A percentile compares a stretch with the other conserved stretches of the same genome.
phyloP scores from a whole-genome alignment of 768 basidiomycete species.

The Russula emetica region DNA sequence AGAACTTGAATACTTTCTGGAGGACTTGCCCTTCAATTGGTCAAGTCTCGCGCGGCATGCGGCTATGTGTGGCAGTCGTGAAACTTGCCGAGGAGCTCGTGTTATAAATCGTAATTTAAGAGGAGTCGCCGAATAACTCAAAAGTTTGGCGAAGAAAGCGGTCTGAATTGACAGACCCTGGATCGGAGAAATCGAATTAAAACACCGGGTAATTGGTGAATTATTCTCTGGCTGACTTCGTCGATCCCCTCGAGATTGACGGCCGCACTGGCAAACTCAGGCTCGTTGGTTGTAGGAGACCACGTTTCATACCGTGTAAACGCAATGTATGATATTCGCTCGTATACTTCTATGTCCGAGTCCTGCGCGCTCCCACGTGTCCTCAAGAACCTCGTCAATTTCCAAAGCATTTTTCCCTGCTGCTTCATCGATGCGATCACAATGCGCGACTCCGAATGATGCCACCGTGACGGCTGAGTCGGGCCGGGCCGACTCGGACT shows the following conservation, averaged over 20 bases:
- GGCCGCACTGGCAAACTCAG: neutral
- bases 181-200: neutral
- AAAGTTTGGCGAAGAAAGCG: neutral
- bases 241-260: neutral
- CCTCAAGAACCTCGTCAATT: neutral
- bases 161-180: too few species aligned
- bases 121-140: neutral
- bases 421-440: neutral
- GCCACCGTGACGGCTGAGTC: too few species aligned
- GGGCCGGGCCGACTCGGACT: too few species aligned
- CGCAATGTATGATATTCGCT: too few species aligned
- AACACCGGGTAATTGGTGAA: neutral
- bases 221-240: neutral
- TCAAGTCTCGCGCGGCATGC: too few species aligned
- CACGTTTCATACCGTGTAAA: too few species aligned
- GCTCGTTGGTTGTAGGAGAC: too few species aligned
- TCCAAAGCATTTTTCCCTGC: neutral
- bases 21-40: too few species aligned
- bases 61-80: neutral
- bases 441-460: neutral
- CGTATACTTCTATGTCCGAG: too few species aligned
- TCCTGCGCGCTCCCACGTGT: neutral
- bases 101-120: neutral
- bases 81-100: neutral
- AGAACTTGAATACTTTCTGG: neutral